These are phyloP conservation scores for Penicillium malachiteum DNA, from an alignment of 495 filamentous ascomycete genomes.

Conservation along the genomic window DNA sequence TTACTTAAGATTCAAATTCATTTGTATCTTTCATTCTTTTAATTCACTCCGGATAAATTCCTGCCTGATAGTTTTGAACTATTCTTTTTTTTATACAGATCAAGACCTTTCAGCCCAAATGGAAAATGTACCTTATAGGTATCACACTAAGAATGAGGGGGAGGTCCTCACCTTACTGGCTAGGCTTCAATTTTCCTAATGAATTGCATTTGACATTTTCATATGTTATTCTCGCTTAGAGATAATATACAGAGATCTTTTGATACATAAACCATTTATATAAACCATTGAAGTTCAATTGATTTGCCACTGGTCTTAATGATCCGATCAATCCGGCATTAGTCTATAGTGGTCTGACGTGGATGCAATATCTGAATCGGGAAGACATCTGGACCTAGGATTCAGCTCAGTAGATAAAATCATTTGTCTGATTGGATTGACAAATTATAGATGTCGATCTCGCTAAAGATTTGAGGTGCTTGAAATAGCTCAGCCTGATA, in stretches of 20 bases:
- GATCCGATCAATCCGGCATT: background rate
- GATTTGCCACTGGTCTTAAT: background rate
- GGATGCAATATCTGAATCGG: too few species aligned
- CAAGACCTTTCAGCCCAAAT: too few species aligned
- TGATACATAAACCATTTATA: background rate
- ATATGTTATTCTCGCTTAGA: background rate
- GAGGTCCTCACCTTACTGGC: slow-evolving; percentile 4
- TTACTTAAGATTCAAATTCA: background rate
- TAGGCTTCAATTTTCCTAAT: background rate
- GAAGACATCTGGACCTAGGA: too few species aligned
- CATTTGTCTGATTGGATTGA: slow-evolving; percentile 4
- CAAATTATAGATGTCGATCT: slow-evolving; percentile 11
- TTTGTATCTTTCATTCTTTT: too few species aligned
- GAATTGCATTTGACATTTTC: background rate
- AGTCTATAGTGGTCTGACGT: background rate
- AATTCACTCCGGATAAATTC: too few species aligned
- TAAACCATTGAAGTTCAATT: background rate
- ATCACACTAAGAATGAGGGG: background rate
- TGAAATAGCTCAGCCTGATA: too few species aligned
- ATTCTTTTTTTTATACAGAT: too few species aligned
- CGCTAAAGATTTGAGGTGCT: too few species aligned
- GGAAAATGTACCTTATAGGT: too few species aligned
- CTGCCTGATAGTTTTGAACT: too few species aligned
- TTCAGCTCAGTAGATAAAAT: too few species aligned
- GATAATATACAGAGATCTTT: background rate